A percentile compares a stretch with the other conserved stretches of the same genome.
These are phyloP conservation scores for Candida verbasci DNA, from an alignment of 805 yeast species.

Conservation along the genomic window DNA sequence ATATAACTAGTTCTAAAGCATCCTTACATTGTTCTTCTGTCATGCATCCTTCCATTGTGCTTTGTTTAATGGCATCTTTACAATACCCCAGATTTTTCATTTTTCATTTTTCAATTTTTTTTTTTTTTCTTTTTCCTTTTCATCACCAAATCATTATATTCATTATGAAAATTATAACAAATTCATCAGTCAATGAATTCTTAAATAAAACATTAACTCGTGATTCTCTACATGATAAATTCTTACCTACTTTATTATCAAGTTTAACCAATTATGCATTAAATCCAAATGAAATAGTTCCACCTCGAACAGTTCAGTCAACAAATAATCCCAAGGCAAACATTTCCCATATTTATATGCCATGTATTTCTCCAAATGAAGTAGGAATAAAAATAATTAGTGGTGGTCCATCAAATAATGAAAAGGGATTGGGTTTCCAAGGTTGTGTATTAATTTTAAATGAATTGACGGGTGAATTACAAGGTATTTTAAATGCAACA, in stretches of 20 bases:
- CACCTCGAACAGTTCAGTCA: constrained; percentile 48
- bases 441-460: constrained; percentile 53
- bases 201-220: constrained; percentile 23
- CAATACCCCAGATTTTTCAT: no score
- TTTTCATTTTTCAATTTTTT: no score
- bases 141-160: no score
- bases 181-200: constrained; percentile 22
- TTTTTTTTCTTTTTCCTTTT: no score
- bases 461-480: constrained; percentile 44
- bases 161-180: constrained; percentile 30
- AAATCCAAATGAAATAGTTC: constrained; percentile 43
- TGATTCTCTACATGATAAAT: constrained; percentile 20
- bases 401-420: constrained; percentile 40
- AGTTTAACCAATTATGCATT: constrained; percentile 40
- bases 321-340: constrained; percentile 30
- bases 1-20: no score
- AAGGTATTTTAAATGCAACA: constrained; percentile 54
- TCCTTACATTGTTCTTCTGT: no score
- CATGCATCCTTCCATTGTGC: no score
- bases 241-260: constrained; percentile 30
- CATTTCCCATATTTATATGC: constrained; percentile 59
- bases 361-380: constrained; percentile 47
- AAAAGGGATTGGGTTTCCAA: constrained; percentile 46
- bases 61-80: no score
- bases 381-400: constrained; percentile 61